These are phyloP conservation scores for Backusella morwellensis DNA, from an alignment of 192 early-diverging fungal genomes.

Conservation along the genomic window DNA sequence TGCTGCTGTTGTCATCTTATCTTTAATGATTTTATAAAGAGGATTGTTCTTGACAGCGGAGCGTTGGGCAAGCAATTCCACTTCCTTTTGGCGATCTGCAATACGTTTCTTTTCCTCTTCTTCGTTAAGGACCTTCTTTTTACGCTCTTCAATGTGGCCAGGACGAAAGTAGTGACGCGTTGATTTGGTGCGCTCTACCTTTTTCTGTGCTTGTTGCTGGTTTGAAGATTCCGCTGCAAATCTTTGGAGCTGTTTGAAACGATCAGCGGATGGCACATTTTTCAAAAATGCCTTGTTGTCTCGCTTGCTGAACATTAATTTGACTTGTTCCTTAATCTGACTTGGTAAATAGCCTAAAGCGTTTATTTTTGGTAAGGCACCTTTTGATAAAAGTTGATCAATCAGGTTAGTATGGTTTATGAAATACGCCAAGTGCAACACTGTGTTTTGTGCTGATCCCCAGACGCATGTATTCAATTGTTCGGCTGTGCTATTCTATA, in stretches of 20 bases:
- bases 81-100: constrained; percentile 19
- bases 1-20: not conserved
- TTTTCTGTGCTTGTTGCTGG: not conserved
- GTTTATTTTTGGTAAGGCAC: constrained; percentile 5
- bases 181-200: not conserved
- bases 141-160: constrained; percentile 20
- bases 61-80: constrained; percentile 14
- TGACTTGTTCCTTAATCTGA: constrained; percentile 9
- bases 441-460: constrained; percentile 19
- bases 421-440: constrained; percentile 21
- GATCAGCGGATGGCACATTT: not conserved
- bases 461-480: constrained; percentile 20
- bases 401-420: constrained; percentile 10
- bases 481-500: constrained; percentile 2
- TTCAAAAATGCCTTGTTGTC: not conserved
- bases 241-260: constrained; percentile 14
- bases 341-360: not conserved
- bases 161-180: constrained; percentile 20
- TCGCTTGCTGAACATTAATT: not conserved
- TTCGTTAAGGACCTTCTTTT: constrained; percentile 12
- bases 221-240: constrained; percentile 6
- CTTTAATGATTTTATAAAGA: constrained; percentile 16
- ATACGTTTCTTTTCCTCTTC: constrained; percentile 13
- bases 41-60: constrained; percentile 32
- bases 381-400: constrained; percentile 5